phyloP scores from a whole-genome alignment of 768 basidiomycete species.

The Trametes cubensis region DNA sequence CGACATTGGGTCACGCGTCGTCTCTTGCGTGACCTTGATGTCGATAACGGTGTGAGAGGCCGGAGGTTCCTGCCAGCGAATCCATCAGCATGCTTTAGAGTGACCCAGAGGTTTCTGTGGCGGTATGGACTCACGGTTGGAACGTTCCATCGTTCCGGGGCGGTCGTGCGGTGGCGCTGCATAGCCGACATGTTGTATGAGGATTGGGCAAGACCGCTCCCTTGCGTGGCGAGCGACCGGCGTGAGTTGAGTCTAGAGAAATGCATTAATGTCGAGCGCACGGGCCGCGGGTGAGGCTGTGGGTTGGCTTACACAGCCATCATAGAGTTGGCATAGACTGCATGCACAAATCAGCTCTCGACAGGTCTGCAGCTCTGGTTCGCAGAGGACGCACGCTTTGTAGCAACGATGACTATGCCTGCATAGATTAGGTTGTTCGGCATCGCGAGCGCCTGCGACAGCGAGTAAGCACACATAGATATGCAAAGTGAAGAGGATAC shows the following conservation, averaged over 20 bases:
- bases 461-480: no score
- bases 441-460: slow-evolving; percentile 11
- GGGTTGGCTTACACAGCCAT: slow-evolving; percentile 14
- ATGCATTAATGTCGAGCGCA: no score
- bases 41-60: neutral
- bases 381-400: slow-evolving; percentile 6
- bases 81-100: neutral
- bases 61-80: neutral
- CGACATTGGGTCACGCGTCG: neutral
- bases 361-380: no score
- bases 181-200: neutral
- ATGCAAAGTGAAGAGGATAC: no score
- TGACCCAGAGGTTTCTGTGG: no score
- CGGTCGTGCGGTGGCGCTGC: neutral
- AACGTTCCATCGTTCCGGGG: neutral
- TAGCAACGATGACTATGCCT: slow-evolving; percentile 13
- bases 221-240: neutral
- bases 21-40: slow-evolving; percentile 8
- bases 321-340: slow-evolving; percentile 21
- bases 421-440: slow-evolving; percentile 19
- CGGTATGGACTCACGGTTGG: neutral
- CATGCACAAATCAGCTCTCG: neutral
- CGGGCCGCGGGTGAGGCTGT: no score
- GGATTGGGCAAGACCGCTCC: neutral
- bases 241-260: slow-evolving; percentile 6